Conservation (phyloP, 352 stramenopile genomes). For the Globisporangium abappressorium region DNA sequence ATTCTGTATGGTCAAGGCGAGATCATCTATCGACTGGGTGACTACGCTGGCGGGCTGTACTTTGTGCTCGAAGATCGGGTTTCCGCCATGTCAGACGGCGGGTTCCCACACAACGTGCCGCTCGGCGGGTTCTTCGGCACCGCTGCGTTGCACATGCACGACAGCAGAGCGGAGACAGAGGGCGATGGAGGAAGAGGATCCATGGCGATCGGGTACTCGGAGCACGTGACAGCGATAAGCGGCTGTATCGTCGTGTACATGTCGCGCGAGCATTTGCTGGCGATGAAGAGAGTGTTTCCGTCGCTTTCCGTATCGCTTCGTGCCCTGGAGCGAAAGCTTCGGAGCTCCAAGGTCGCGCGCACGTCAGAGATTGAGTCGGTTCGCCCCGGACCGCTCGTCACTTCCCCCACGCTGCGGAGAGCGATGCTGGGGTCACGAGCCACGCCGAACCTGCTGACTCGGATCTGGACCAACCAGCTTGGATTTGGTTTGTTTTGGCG, state of each 20-base stretch:
- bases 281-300: conserved; percentile 33
- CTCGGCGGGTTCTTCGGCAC: conserved; percentile 51
- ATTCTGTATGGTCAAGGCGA: conserved; percentile 57
- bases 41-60: conserved; percentile 47
- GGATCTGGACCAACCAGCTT: not conserved
- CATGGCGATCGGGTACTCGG: conserved; percentile 25
- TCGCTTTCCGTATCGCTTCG: conserved; percentile 27
- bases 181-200: not conserved
- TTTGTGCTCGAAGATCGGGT: conserved; percentile 54
- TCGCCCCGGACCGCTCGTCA: conserved; percentile 1
- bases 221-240: conserved; percentile 44
- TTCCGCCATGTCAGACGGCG: conserved; percentile 23
- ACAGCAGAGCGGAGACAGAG: not conserved
- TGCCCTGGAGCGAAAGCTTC: conserved; percentile 28
- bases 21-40: conserved; percentile 52
- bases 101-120: conserved; percentile 27
- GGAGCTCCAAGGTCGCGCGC: conserved; percentile 26
- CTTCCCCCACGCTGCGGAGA: not conserved
- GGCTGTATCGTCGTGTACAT: conserved; percentile 55
- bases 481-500: not conserved
- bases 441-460: not conserved
- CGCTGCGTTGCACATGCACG: conserved; percentile 26
- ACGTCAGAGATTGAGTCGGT: conserved; percentile 30
- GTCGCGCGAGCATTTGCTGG: conserved; percentile 39
- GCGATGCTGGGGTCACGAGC: not conserved